Percentiles rank a stretch among this genome's conserved stretches.
Conservation (phyloP, 345 rosid species). For the Brassica carinata region DNA sequence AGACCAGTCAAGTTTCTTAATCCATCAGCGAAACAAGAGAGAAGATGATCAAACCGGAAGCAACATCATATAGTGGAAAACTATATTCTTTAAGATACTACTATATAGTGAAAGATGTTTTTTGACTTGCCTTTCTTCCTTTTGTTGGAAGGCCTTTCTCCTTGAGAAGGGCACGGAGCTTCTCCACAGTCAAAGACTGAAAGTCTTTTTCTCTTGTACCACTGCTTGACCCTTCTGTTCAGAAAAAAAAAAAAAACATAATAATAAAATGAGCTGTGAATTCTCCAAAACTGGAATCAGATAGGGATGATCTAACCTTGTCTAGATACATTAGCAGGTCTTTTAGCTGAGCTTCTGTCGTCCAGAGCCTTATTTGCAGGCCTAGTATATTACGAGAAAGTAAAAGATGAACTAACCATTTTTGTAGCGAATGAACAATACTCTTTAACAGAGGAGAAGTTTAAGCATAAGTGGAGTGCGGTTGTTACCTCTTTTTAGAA, state of each 20-base stretch:
- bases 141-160: constrained; percentile 71
- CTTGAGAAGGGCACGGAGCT: constrained; percentile 81
- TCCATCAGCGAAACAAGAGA: neutral
- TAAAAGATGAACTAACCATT: constrained; percentile 8
- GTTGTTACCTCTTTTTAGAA: constrained; percentile 68
- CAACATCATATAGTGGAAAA: constrained; percentile 17
- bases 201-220: constrained; percentile 60
- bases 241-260: neutral
- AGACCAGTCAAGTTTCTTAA: neutral
- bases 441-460: neutral
- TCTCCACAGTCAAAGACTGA: constrained; percentile 79
- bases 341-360: constrained; percentile 61
- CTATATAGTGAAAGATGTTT: neutral
- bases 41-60: neutral
- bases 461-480: neutral
- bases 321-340: constrained; percentile 54
- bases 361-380: constrained; percentile 70
- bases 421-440: neutral
- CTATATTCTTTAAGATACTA: neutral
- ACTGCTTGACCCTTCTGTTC: constrained; percentile 67
- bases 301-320: constrained; percentile 48
- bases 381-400: constrained; percentile 40
- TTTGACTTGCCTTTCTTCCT: constrained; percentile 76
- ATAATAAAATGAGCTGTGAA: neutral
- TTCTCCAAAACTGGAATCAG: neutral